A percentile compares a stretch with the other conserved stretches of the same genome.
phyloP scores from a whole-genome alignment of 2,329 filamentous ascomycete genomes.

The Penicillium paneum region DNA sequence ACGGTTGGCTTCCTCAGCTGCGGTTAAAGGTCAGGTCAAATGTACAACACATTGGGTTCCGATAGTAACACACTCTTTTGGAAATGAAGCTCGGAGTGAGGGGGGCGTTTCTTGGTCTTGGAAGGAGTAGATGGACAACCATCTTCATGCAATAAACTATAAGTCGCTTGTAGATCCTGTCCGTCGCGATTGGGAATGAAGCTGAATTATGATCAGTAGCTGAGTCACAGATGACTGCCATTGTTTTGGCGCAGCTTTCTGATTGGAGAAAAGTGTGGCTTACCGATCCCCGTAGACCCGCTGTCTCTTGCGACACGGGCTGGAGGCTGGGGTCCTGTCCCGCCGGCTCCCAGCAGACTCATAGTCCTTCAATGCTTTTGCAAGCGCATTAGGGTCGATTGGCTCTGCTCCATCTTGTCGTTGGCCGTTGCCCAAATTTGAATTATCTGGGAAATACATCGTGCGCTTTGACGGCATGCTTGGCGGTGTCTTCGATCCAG shows the following conservation, averaged over 20 bases:
- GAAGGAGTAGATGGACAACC: conserved; percentile 89
- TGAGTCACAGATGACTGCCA: background rate
- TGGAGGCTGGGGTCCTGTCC: conserved; percentile 62
- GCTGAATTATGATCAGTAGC: conserved; percentile 46
- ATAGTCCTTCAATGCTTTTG: conserved; percentile 60
- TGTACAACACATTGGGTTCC: background rate
- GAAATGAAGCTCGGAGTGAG: conserved; percentile 87
- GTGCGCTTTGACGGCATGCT: conserved; percentile 51
- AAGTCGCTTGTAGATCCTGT: conserved; percentile 89
- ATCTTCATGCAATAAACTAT: conserved; percentile 86
- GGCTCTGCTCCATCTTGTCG: conserved; percentile 47
- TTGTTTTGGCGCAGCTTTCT: background rate
- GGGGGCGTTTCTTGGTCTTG: conserved; percentile 76
- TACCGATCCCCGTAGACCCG: conserved; percentile 64
- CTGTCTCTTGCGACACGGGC: conserved; percentile 67
- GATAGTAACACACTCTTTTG: conserved; percentile 69
- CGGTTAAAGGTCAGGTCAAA: conserved; percentile 12
- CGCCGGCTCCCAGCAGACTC: conserved; percentile 58
- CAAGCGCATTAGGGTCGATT: conserved; percentile 58
- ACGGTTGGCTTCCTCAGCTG: conserved; percentile 88
- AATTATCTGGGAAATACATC: conserved; percentile 35
- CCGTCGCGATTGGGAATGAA: conserved; percentile 95
- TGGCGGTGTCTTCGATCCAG: conserved; percentile 59
- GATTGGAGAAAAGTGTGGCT: conserved; percentile 21
- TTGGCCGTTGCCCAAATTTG: conserved; percentile 23